Evolutionary conservation across 495 filamentous ascomycete genomes (phyloP).

Genomic region (Neurospora sp.): DNA sequence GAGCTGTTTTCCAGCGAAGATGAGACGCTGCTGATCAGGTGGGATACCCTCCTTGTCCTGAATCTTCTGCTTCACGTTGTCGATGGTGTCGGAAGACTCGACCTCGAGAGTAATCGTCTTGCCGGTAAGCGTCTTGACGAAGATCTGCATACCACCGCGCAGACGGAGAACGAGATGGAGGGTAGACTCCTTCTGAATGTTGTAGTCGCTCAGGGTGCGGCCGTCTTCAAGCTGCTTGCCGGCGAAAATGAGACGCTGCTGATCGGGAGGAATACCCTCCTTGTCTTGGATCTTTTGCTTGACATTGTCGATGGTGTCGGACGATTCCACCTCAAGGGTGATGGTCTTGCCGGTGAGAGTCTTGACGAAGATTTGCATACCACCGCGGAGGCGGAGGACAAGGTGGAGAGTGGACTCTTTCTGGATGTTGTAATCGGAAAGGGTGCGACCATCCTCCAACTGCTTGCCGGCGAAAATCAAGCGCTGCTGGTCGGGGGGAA

Average conservation of each 20-base stretch:
- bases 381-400: constrained; percentile 94
- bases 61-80: constrained; percentile 92
- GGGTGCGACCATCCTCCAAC: constrained; percentile 90
- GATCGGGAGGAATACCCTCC: constrained; percentile 90
- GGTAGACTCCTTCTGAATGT: constrained; percentile 97
- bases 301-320: constrained; percentile 94
- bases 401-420: constrained; percentile 95
- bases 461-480: constrained; percentile 99
- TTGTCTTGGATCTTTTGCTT: constrained; percentile 78
- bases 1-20: constrained; percentile 85
- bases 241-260: constrained; percentile 91
- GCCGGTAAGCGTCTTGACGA: constrained; percentile 67
- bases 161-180: constrained; percentile 94
- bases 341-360: constrained; percentile 96
- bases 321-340: constrained; percentile 94
- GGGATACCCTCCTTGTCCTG: constrained; percentile 99
- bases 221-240: constrained; percentile 92
- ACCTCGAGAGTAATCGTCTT: constrained; percentile 94
- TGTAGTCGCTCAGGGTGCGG: constrained; percentile 81
- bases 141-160: constrained; percentile 99
- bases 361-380: constrained; percentile 95
- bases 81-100: constrained; percentile 83
- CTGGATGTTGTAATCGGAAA: constrained; percentile 98
- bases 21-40: constrained; percentile 96
- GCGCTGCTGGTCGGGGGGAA: constrained; percentile 95